phyloP scores from a whole-genome alignment of 192 early-diverging fungal species.

The Dimargaris xerosporica region DNA sequence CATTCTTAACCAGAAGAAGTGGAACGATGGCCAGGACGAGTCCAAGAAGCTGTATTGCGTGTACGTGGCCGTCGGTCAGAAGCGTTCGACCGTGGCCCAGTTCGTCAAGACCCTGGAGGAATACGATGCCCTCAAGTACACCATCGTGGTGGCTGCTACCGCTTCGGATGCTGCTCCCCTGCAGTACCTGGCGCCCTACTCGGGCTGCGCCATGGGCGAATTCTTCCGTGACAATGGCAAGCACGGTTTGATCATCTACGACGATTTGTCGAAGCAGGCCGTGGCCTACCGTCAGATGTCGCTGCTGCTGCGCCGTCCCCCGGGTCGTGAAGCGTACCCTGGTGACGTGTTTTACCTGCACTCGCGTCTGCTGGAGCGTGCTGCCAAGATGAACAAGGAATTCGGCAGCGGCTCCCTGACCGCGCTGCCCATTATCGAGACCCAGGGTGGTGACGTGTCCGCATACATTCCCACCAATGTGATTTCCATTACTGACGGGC shows the following conservation, averaged over 20 bases:
- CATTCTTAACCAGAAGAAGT: slow-evolving; percentile 99
- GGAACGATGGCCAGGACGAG: slow-evolving; percentile 91
- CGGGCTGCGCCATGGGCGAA: slow-evolving; percentile 96
- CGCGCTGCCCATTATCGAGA: slow-evolving; percentile 98
- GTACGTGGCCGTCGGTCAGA: slow-evolving; percentile 98
- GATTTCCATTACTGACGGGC: slow-evolving; percentile 99
- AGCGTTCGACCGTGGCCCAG: slow-evolving; percentile 98
- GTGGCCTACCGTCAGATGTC: slow-evolving; percentile 99
- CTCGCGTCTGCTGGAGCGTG: slow-evolving; percentile 97
- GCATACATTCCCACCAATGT: slow-evolving; percentile 99
- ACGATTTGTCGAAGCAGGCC: slow-evolving; percentile 99
- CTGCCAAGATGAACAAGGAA: slow-evolving; percentile 97
- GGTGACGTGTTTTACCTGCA: slow-evolving; percentile 99
- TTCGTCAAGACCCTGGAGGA: slow-evolving; percentile 97
- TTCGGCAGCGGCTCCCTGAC: slow-evolving; percentile 95
- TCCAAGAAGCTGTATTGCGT: slow-evolving; percentile 99
- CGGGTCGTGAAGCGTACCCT: slow-evolving; percentile 99
- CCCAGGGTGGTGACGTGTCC: slow-evolving; percentile 99
- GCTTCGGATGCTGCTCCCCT: slow-evolving; percentile 98
- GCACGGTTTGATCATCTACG: slow-evolving; percentile 98
- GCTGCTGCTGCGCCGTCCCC: slow-evolving; percentile 95
- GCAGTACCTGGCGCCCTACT: slow-evolving; percentile 97
- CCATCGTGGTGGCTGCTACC: slow-evolving; percentile 95
- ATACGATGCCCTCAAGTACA: slow-evolving; percentile 98
- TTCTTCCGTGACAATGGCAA: slow-evolving; percentile 98